These are phyloP conservation scores for Chalciporus chontae DNA, from an alignment of 768 basidiomycete genomes.

Conservation along the genomic window DNA sequence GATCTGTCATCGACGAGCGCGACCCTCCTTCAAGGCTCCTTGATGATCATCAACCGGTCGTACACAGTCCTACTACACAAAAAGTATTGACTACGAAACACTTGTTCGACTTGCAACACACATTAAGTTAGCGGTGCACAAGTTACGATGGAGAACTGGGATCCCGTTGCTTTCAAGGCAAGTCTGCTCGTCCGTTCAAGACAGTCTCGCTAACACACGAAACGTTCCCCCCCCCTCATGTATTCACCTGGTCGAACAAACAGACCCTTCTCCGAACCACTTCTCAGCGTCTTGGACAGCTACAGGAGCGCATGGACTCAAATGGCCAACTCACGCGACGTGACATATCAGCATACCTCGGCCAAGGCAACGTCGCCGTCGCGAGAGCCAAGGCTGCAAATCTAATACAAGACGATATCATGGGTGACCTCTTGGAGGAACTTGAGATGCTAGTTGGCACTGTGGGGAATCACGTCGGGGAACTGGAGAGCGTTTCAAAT, in stretches of 20 bases:
- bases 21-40: too few relatives aligned
- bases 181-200: conserved; percentile 4
- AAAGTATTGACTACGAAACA: not conserved
- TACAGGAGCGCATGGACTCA: conserved; percentile 68
- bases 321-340: conserved; percentile 57
- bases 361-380: conserved; percentile 55
- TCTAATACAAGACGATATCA: conserved; percentile 58
- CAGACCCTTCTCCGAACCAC: conserved; percentile 64
- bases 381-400: conserved; percentile 74
- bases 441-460: conserved; percentile 67
- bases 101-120: not conserved
- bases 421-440: conserved; percentile 59
- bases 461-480: conserved; percentile 53
- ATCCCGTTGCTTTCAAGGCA: conserved; percentile 30
- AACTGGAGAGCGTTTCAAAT: conserved; percentile 47
- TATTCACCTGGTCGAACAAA: not conserved
- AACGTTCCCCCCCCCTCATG: not conserved
- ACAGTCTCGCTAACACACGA: not conserved
- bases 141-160: conserved; percentile 27
- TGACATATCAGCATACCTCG: conserved; percentile 66
- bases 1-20: too few relatives aligned
- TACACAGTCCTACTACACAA: not conserved
- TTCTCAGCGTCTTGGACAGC: conserved; percentile 61
- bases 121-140: not conserved
- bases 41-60: not conserved